Base-by-base conservation (phyloP, 192 early-diverging fungal genomes). In the Umbelopsis ramanniana region DNA sequence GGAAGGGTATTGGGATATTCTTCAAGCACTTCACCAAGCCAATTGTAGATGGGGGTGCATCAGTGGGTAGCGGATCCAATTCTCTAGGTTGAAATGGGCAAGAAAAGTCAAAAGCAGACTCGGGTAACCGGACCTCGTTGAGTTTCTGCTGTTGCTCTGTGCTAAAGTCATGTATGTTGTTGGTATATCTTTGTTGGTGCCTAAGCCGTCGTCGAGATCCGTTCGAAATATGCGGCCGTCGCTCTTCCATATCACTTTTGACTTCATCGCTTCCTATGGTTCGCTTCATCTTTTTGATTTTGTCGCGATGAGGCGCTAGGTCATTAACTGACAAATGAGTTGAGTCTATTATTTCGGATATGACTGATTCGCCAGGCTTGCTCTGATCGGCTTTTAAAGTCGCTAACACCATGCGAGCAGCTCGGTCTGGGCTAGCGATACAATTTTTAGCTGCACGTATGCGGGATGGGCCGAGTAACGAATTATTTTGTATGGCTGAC, bases 71-170 rank as follows among this genome's bases (percentile, higher is more conserved):
- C 6, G 48, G 48, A 6, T 50, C 2, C 15, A 50, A 50, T 5
- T 50, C 2, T 50, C 48, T 10, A 17, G 48, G 48, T 50, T 10
- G 48, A 63, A 63, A 63, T 11, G 57, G 57, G 17, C 57, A 63
- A 10, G 57, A 14, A 37, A 63, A 37, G 17, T 63, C 33, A 37
- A 63, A 63, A n/a, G 57, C 57, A 63, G 57, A 63, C 57, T 63
- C 57, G 57, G 57, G 57, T 63, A 63, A 63, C 57, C 57, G 24
- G 57, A 63, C 57, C 57, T 63, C 57, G 15, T 63, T 29, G 17
- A 63, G 33, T 63, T 38, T 35, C 57, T 63, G 57, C 57, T 37
- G 29, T 63, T 63, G 29, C 19, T 37, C 57, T 37, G 11, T 63
- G 33, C 19, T 63, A 19, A 37, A 29, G 17, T 9, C 33, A 7